Percentiles rank a stretch among this genome's conserved stretches.
Conservation (phyloP, 2,329 filamentous ascomycete genomes). For the Exserohilum rostratum region DNA sequence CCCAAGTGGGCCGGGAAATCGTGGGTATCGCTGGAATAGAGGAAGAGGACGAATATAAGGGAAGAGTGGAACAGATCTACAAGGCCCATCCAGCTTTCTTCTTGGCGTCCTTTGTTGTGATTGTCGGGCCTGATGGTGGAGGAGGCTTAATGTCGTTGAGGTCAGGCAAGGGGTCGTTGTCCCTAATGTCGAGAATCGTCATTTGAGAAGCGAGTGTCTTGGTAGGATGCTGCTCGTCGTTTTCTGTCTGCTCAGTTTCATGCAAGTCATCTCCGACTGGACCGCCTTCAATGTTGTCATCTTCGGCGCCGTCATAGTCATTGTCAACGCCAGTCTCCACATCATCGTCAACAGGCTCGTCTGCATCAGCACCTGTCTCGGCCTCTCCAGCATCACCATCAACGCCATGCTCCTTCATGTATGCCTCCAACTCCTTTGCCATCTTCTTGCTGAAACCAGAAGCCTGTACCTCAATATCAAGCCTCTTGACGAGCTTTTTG, state of each 20-base stretch:
- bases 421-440: slow-evolving; percentile 89
- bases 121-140: slow-evolving; percentile 23
- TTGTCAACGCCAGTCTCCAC: background rate
- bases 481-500: slow-evolving; percentile 70
- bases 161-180: slow-evolving; percentile 42
- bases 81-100: slow-evolving; percentile 46
- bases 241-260: background rate
- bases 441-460: slow-evolving; percentile 97
- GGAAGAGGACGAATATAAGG: background rate
- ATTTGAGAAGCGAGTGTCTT: slow-evolving; percentile 35
- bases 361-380: slow-evolving; percentile 32
- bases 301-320: slow-evolving; percentile 13
- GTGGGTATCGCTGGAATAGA: slow-evolving; percentile 11
- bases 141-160: slow-evolving; percentile 38
- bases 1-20: background rate
- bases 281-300: slow-evolving; percentile 8
- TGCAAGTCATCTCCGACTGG: slow-evolving; percentile 3
- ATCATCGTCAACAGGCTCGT: slow-evolving; percentile 17
- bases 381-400: slow-evolving; percentile 57
- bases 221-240: background rate
- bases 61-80: slow-evolving; percentile 6
- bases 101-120: slow-evolving; percentile 46
- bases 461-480: slow-evolving; percentile 89
- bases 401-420: slow-evolving; percentile 75
- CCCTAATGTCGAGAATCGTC: slow-evolving; percentile 47